Percentiles rank a stretch among this genome's conserved stretches.
Conservation (phyloP, 495 filamentous ascomycete genomes). For the Polyplosphaeria fusca region DNA sequence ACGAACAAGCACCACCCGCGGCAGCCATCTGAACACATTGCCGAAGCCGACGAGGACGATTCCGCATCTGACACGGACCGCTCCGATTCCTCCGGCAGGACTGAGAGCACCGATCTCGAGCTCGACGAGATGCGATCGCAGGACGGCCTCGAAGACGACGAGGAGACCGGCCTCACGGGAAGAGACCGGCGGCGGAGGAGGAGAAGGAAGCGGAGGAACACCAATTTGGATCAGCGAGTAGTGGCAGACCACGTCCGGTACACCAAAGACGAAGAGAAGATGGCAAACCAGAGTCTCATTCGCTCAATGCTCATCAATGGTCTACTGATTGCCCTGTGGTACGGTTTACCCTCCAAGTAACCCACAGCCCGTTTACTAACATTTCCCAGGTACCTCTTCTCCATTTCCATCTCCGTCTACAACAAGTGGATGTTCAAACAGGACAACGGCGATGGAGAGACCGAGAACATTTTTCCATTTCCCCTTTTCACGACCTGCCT, state of each 20-base stretch:
- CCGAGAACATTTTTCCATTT: constrained; percentile 68
- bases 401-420: constrained; percentile 92
- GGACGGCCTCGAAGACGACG: constrained; percentile 79
- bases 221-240: constrained; percentile 70
- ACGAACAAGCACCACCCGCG: constrained; percentile 20
- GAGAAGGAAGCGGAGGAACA: constrained; percentile 62
- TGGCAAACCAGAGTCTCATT: constrained; percentile 68
- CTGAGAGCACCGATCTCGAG: constrained; percentile 48
- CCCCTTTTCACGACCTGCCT: constrained; percentile 92
- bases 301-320: constrained; percentile 67
- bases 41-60: constrained; percentile 24
- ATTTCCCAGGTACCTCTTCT: constrained; percentile 66
- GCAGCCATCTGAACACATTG: constrained; percentile 15
- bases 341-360: neutral
- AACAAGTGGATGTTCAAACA: constrained; percentile 99
- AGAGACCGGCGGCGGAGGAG: constrained; percentile 65
- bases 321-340: constrained; percentile 82
- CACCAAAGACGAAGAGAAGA: constrained; percentile 60
- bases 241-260: constrained; percentile 51
- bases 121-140: constrained; percentile 58
- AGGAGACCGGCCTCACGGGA: constrained; percentile 80
- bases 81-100: constrained; percentile 29
- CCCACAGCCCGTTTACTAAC: constrained; percentile 2
- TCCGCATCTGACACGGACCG: constrained; percentile 23
- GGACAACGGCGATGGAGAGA: constrained; percentile 47